Conservation (phyloP, 352 stramenopile genomes). For the Aphanomyces invadans region DNA sequence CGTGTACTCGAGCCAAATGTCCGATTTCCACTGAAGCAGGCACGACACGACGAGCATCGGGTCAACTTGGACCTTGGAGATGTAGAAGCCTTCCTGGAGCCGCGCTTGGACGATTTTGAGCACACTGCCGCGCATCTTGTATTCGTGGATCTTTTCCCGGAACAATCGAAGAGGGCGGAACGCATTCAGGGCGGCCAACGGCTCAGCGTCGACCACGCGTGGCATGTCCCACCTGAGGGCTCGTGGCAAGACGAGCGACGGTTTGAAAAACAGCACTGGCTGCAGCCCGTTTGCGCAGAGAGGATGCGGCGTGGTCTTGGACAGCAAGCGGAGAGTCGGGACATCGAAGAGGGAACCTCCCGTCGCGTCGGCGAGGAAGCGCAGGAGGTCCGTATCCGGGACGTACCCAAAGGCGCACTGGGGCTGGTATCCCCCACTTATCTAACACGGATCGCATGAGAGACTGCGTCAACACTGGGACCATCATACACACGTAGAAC, state of each 20-base stretch:
- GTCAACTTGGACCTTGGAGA: constrained; percentile 9
- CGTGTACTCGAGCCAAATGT: constrained; percentile 86
- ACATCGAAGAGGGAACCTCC: constrained; percentile 64
- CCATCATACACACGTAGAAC: not conserved
- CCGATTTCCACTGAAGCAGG: constrained; percentile 81
- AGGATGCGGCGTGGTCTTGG: not conserved
- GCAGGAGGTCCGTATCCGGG: constrained; percentile 66
- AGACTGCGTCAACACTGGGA: too few species aligned
- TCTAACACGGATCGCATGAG: too few species aligned
- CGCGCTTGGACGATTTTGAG: constrained; percentile 75
- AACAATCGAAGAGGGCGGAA: constrained; percentile 78
- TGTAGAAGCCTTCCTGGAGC: constrained; percentile 63
- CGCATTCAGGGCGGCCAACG: constrained; percentile 20
- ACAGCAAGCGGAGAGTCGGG: constrained; percentile 38
- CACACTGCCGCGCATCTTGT: constrained; percentile 73
- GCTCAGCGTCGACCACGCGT: not conserved
- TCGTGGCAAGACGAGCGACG: not conserved
- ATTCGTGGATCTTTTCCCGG: constrained; percentile 84
- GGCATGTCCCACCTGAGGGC: constrained; percentile 9
- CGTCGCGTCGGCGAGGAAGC: constrained; percentile 66
- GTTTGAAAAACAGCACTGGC: constrained; percentile 16
- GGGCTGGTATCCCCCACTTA: constrained; percentile 46
- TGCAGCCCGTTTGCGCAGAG: constrained; percentile 15
- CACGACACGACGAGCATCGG: constrained; percentile 55
- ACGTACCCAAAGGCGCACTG: constrained; percentile 79